Base-by-base conservation (phyloP, 768 basidiomycete species). In the Gymnopilus dilepis region DNA sequence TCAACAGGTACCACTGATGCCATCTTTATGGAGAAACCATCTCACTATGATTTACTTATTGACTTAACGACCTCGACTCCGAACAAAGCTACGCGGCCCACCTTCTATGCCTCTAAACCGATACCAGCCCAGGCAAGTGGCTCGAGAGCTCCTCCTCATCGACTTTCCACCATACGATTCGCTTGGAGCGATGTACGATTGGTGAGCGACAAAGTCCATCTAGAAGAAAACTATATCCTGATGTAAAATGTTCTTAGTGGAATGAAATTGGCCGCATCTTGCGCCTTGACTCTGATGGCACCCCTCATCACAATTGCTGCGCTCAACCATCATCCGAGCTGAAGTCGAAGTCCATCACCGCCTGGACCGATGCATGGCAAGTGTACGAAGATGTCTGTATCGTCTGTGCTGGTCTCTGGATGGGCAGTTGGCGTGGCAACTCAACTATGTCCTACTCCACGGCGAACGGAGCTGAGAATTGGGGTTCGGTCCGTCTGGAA, bases 361-460 rank as follows among this genome's bases (percentile, higher is more conserved):
- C 80, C 2, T 92, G 90, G 89, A 81, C 86, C 13, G 92, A 93
- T 63, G 83, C 84, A 7, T 93, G 91, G 91, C 84, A 85, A 24
- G 78, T 94, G 12, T 95, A 94, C 67, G 92, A 95, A 74, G 93
- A 94, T 61, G 88, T 90, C 21, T 94, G 93, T 63, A 78, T 93
- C 40, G 79, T 92, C 45, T 94, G 92, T 67, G 92, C 91, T 0
- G 86, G 90, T 2, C 79, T 92, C n/a, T 94, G 91, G 91, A 83
- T 88, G 67, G 89, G 91, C 13, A 79, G 82, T 3, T 90, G 83
- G 86, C 80, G 87, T 28, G 76, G 78, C 33, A 80, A 83, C 58
- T 81, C 84, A 0, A 64, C 73, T 0, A 68, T 74, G 54, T 80
- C 84, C 1, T 86, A 85, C 64, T 81, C 84, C 1, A 80, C 82